These are phyloP conservation scores for Cicer arietinum DNA, from an alignment of 306 rosid genomes.

Conservation along the genomic window DNA sequence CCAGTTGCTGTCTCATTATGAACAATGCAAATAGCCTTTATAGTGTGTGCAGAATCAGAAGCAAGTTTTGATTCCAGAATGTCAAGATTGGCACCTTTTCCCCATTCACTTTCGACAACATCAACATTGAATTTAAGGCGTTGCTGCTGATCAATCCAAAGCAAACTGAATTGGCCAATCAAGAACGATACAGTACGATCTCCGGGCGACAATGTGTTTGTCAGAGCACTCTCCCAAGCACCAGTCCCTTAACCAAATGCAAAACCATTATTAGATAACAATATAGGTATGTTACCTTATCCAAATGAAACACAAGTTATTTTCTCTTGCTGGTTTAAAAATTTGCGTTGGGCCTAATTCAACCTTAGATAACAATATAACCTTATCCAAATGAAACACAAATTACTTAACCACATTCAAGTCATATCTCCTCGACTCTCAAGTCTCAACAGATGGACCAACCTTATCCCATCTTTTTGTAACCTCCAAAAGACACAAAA, in stretches of 20 bases:
- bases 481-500: slow-evolving; percentile 24
- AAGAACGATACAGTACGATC: slow-evolving; percentile 87
- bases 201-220: slow-evolving; percentile 96
- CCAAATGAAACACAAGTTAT: slow-evolving; percentile 5
- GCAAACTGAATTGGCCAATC: slow-evolving; percentile 98
- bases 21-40: slow-evolving; percentile 94
- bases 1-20: slow-evolving; percentile 99
- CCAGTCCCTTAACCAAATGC: slow-evolving; percentile 79
- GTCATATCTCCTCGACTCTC: no score
- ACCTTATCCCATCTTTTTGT: neutral
- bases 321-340: neutral
- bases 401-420: neutral
- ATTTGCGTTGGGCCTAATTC: no score
- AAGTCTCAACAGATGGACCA: neutral
- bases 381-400: slow-evolving; percentile 4
- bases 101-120: slow-evolving; percentile 98
- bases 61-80: slow-evolving; percentile 88
- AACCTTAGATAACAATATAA: no score
- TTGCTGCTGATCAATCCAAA: slow-evolving; percentile 99
- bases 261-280: slow-evolving; percentile 33
- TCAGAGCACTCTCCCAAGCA: slow-evolving; percentile 99
- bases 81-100: slow-evolving; percentile 90
- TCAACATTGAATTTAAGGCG: slow-evolving; percentile 95
- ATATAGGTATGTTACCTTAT: neutral
- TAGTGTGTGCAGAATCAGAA: slow-evolving; percentile 73